Percentiles rank a stretch among this genome's conserved stretches.
Conservation (phyloP, 2,329 filamentous ascomycete species). For the Ceratocystis colombiana region DNA sequence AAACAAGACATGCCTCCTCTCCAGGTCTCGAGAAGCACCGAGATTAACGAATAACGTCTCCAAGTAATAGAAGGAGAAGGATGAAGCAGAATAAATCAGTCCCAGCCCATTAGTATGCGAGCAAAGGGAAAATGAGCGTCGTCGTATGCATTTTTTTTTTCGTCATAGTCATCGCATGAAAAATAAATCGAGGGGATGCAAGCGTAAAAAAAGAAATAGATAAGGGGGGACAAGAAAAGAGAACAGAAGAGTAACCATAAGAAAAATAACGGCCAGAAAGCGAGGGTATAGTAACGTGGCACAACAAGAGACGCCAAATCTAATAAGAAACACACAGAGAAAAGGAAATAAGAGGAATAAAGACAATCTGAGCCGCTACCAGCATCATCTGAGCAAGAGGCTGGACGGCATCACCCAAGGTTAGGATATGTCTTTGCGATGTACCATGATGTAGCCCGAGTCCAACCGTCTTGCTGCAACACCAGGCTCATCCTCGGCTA, state of each 20-base stretch:
- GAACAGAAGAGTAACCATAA: background rate
- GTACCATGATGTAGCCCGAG: conserved; percentile 44
- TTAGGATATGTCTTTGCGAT: conserved; percentile 44
- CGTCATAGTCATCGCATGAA: conserved; percentile 7
- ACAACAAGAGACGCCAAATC: conserved; percentile 22
- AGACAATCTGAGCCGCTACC: background rate
- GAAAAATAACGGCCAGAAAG: conserved; percentile 11
- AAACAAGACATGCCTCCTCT: too few species aligned
- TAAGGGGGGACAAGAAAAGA: background rate
- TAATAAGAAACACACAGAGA: conserved; percentile 9
- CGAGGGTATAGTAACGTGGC: conserved; percentile 18
- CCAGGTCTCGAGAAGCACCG: background rate
- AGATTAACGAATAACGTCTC: background rate
- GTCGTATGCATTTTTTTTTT: background rate
- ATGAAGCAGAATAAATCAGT: background rate
- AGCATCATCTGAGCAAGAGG: background rate
- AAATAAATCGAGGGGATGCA: background rate
- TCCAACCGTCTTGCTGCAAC: conserved; percentile 8
- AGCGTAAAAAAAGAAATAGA: background rate
- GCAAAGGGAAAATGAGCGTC: background rate
- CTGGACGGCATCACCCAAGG: conserved; percentile 17
- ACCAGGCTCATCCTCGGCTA: conserved; percentile 15
- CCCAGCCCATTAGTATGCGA: background rate
- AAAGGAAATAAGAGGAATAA: conserved; percentile 21
- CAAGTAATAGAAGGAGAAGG: background rate